Conservation (phyloP, 441 rosid genomes). For the Aquilaria agallochum region DNA sequence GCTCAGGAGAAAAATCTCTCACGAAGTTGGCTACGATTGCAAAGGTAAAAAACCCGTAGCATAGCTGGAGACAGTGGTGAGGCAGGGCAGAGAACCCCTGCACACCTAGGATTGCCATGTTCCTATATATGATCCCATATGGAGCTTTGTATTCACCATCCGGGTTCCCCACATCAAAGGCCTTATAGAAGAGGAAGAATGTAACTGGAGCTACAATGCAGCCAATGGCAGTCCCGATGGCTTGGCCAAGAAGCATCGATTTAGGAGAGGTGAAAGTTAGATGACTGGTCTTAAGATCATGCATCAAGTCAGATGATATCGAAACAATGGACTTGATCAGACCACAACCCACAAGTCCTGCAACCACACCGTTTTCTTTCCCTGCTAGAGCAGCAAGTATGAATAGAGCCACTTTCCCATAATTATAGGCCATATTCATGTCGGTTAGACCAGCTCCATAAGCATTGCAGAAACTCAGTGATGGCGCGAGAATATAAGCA, state of each 20-base stretch:
- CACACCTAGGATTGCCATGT: constrained; percentile 92
- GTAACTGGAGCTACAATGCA: constrained; percentile 84
- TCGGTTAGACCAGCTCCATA: constrained; percentile 95
- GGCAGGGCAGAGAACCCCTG: constrained; percentile 95
- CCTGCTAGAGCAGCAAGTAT: constrained; percentile 73
- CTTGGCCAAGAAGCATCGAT: constrained; percentile 83
- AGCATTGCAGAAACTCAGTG: constrained; percentile 91
- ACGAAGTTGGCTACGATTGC: constrained; percentile 54
- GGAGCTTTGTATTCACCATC: constrained; percentile 92
- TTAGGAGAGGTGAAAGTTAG: constrained; percentile 88
- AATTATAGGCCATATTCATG: constrained; percentile 96
- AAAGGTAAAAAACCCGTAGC: constrained; percentile 72
- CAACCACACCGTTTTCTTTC: constrained; percentile 61
- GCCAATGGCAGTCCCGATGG: constrained; percentile 79
- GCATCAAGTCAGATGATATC: constrained; percentile 88
- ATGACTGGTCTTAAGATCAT: constrained; percentile 89
- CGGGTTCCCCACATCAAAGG: constrained; percentile 84
- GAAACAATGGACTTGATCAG: constrained; percentile 82
- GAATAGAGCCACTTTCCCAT: constrained; percentile 90
- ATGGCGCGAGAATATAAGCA: constrained; percentile 82
- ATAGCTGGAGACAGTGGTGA: constrained; percentile 71
- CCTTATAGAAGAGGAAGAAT: constrained; percentile 80
- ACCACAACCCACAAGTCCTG: constrained; percentile 89
- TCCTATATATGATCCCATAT: constrained; percentile 72
- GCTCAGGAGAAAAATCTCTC: constrained; percentile 48